phyloP scores from a whole-genome alignment of 2,329 filamentous ascomycete species.

The Geosmithia putterillii region DNA sequence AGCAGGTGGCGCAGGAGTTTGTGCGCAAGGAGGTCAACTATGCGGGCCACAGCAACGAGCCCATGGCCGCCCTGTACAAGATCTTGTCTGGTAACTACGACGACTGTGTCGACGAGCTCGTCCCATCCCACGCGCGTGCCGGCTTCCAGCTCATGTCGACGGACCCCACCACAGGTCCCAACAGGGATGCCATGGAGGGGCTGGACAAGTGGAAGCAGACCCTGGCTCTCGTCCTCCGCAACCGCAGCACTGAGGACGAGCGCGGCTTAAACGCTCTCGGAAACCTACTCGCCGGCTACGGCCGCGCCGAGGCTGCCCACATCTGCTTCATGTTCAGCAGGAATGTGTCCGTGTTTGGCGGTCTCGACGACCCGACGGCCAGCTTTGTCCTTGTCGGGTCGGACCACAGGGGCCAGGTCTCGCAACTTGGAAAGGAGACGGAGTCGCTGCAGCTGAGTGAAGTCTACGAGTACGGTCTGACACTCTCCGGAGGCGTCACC shows the following conservation, averaged over 20 bases:
- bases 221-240: constrained; percentile 72
- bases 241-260: constrained; percentile 70
- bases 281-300: constrained; percentile 71
- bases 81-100: constrained; percentile 89
- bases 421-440: constrained; percentile 65
- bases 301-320: constrained; percentile 81
- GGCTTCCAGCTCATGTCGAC: constrained; percentile 84
- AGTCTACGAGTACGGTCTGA: constrained; percentile 82
- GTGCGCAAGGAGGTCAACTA: constrained; percentile 89
- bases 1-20: constrained; percentile 89
- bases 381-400: constrained; percentile 77
- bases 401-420: constrained; percentile 57
- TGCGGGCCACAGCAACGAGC: constrained; percentile 66
- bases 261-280: constrained; percentile 71
- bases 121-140: constrained; percentile 82
- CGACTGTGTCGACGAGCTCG: constrained; percentile 90
- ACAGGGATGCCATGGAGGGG: constrained; percentile 67
- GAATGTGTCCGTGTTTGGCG: constrained; percentile 58
- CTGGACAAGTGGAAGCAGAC: constrained; percentile 94
- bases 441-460: constrained; percentile 92
- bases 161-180: constrained; percentile 41
- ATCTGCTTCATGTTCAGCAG: constrained; percentile 87
- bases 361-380: constrained; percentile 66
- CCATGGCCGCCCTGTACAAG: constrained; percentile 83
- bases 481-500: constrained; percentile 47